A percentile compares a stretch with the other conserved stretches of the same genome.
Conservation (phyloP, 2,329 filamentous ascomycete genomes). For the Stagonosporopsis tanaceti region DNA sequence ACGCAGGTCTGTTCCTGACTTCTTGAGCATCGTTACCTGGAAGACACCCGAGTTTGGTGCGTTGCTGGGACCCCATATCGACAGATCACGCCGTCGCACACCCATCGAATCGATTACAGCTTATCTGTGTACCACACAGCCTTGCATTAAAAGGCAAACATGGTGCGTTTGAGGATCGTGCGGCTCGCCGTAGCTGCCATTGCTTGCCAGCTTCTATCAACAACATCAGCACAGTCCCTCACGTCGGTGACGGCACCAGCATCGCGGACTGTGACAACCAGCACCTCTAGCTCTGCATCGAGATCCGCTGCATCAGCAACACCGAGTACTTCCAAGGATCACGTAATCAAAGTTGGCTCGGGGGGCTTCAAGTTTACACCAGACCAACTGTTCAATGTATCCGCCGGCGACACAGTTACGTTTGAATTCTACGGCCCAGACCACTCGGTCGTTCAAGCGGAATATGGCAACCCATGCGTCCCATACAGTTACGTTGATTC, state of each 20-base stretch:
- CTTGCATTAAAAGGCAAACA: constrained; percentile 5
- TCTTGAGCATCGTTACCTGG: not conserved
- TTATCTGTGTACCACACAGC: not conserved
- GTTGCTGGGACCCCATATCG: not conserved
- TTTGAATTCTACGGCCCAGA: constrained; percentile 53
- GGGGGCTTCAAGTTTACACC: constrained; percentile 49
- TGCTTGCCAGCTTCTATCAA: constrained; percentile 19
- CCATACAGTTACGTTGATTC: constrained; percentile 47
- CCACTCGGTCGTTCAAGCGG: constrained; percentile 54
- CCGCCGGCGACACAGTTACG: constrained; percentile 49
- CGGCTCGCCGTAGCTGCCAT: constrained; percentile 23
- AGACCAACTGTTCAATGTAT: constrained; percentile 45
- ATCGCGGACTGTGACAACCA: not conserved
- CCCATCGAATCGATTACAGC: not conserved
- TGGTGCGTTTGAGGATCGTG: constrained; percentile 20
- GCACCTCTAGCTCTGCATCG: not conserved
- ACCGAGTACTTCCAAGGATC: constrained; percentile 31
- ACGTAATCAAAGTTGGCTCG: constrained; percentile 50
- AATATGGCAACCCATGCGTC: constrained; percentile 51
- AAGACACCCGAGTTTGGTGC: not conserved
- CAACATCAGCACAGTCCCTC: constrained; percentile 10
- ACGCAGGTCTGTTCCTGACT: constrained; percentile 5
- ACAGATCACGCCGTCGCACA: constrained; percentile 1
- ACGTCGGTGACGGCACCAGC: not conserved
- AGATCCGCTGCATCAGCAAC: constrained; percentile 8